Evolutionary conservation across 768 basidiomycete genomes (phyloP).

Genomic region (Hericium alpestre): DNA sequence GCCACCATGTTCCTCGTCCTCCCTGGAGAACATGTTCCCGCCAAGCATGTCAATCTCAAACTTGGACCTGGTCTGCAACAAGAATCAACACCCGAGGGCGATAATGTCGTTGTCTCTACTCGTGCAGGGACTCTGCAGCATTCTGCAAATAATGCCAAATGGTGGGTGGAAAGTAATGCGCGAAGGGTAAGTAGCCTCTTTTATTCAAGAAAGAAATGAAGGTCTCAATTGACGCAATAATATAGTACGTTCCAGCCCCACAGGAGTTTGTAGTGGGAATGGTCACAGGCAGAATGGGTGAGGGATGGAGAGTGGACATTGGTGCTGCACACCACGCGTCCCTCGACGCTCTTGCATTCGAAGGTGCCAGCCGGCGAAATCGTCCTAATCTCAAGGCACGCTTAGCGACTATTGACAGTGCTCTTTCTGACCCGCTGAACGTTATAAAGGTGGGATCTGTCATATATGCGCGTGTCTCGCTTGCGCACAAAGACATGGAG

Average conservation of each 20-base stretch:
- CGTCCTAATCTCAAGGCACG: slow-evolving; percentile 84
- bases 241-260: slow-evolving; percentile 80
- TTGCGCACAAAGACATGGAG: slow-evolving; percentile 96
- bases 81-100: slow-evolving; percentile 23
- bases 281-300: slow-evolving; percentile 70
- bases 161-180: slow-evolving; percentile 85
- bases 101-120: slow-evolving; percentile 40
- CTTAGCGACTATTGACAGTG: background rate
- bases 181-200: slow-evolving; percentile 53
- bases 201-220: too few relatives aligned
- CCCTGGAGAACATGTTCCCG: slow-evolving; percentile 72
- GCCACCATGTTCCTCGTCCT: slow-evolving; percentile 54
- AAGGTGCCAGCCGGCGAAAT: slow-evolving; percentile 90
- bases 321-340: slow-evolving; percentile 79
- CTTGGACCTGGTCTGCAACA: slow-evolving; percentile 78
- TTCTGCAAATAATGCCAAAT: slow-evolving; percentile 61
- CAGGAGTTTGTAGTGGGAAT: slow-evolving; percentile 87
- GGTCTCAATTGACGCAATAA: background rate
- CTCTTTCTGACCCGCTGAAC: background rate
- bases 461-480: slow-evolving; percentile 84
- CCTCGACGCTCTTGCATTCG: slow-evolving; percentile 87
- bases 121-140: slow-evolving; percentile 62
- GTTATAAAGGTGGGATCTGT: slow-evolving; percentile 68
- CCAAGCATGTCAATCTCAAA: slow-evolving; percentile 70
- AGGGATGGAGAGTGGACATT: slow-evolving; percentile 90